phyloP scores from a whole-genome alignment of 495 filamentous ascomycete genomes.

The Astrothelium subdiscretum region DNA sequence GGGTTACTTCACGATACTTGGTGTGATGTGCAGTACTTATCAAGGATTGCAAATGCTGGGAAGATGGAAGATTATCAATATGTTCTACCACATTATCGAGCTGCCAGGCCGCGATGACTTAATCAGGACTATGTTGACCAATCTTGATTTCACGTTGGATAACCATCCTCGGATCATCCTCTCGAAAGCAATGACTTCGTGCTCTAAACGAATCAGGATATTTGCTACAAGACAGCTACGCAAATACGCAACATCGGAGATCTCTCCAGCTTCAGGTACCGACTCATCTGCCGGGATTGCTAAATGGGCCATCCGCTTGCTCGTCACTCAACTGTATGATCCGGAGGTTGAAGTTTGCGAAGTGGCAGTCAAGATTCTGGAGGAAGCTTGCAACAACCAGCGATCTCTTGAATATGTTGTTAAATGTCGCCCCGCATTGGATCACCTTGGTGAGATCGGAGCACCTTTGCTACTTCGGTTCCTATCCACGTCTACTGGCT shows the following conservation, averaged over 20 bases:
- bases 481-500: slow-evolving; percentile 87
- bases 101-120: slow-evolving; percentile 81
- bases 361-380: slow-evolving; percentile 87
- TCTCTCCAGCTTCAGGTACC: neutral
- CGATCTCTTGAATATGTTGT: slow-evolving; percentile 89
- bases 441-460: slow-evolving; percentile 94
- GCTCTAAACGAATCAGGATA: slow-evolving; percentile 82
- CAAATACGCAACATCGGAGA: slow-evolving; percentile 54
- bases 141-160: slow-evolving; percentile 81
- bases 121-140: slow-evolving; percentile 70
- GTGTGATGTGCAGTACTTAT: slow-evolving; percentile 66
- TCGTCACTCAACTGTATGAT: slow-evolving; percentile 96
- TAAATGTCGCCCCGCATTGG: slow-evolving; percentile 86
- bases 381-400: slow-evolving; percentile 90
- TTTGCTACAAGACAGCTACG: slow-evolving; percentile 71
- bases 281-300: slow-evolving; percentile 29
- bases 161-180: slow-evolving; percentile 86
- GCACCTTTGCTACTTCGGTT: slow-evolving; percentile 88
- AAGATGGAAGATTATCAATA: slow-evolving; percentile 93
- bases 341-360: slow-evolving; percentile 94
- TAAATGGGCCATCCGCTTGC: slow-evolving; percentile 89
- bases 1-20: slow-evolving; percentile 90
- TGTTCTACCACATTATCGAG: slow-evolving; percentile 97
- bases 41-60: slow-evolving; percentile 85
- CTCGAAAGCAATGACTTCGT: slow-evolving; percentile 83